phyloP scores from a whole-genome alignment of 306 rosid species.

The Cucumis hystrix region DNA sequence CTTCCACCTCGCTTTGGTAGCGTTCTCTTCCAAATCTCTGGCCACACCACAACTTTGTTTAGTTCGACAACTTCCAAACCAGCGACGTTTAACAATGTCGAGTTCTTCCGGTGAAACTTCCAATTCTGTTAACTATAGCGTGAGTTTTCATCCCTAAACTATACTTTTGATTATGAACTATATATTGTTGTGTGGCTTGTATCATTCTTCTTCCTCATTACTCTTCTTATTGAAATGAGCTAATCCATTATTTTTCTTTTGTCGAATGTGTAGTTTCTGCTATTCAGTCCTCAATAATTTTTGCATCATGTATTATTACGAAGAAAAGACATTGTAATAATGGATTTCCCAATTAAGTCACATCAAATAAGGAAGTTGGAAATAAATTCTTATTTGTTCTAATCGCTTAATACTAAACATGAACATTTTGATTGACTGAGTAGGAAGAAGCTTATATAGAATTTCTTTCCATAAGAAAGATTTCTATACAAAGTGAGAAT shows the following conservation, averaged over 20 bases:
- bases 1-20: too few species aligned
- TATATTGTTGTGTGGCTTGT: too few species aligned
- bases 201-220: too few species aligned
- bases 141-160: too few species aligned
- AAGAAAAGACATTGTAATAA: neutral
- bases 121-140: too few species aligned
- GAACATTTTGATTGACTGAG: neutral
- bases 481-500: constrained; percentile 58
- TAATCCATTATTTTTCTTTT: constrained; percentile 68
- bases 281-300: neutral
- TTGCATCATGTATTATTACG: neutral
- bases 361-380: neutral
- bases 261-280: constrained; percentile 53
- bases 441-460: constrained; percentile 90
- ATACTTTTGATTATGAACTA: too few species aligned
- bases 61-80: too few species aligned
- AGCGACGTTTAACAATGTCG: too few species aligned
- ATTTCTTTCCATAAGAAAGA: constrained; percentile 52
- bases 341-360: neutral
- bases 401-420: neutral
- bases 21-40: too few species aligned
- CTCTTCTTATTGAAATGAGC: too few species aligned
- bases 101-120: too few species aligned
- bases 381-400: neutral
- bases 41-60: too few species aligned